Evolutionary conservation across 2,329 filamentous ascomycete genomes (phyloP).

Genomic region (Zalaria obscura): DNA sequence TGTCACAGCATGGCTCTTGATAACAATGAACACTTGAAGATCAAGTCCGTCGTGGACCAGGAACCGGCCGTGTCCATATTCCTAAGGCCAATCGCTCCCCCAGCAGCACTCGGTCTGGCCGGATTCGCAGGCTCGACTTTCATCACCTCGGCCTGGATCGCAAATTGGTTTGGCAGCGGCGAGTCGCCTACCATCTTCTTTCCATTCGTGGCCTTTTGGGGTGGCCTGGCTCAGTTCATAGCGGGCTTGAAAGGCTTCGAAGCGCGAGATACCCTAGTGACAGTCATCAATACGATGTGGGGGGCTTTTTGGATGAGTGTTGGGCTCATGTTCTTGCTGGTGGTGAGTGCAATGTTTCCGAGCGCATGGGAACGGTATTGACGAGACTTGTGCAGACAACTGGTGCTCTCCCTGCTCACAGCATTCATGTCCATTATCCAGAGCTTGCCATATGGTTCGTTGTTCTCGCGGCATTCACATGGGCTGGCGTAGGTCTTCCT

Average conservation of each 20-base stretch:
- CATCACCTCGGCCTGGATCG: constrained; percentile 12
- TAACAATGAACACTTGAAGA: neutral
- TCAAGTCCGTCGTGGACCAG: constrained; percentile 1
- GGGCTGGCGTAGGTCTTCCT: constrained; percentile 5
- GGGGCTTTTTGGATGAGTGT: constrained; percentile 11
- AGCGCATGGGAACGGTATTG: neutral
- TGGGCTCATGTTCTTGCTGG: constrained; percentile 3
- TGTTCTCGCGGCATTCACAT: constrained; percentile 9
- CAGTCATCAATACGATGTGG: constrained; percentile 12
- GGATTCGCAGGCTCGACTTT: constrained; percentile 16
- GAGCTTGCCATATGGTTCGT: constrained; percentile 12
- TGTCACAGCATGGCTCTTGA: neutral
- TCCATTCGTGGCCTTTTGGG: constrained; percentile 14
- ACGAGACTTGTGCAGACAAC: neutral
- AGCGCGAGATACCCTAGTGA: constrained; percentile 11
- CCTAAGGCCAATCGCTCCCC: constrained; percentile 16
- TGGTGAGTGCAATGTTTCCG: neutral
- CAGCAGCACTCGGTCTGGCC: constrained; percentile 15
- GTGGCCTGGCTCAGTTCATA: constrained; percentile 16
- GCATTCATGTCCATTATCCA: constrained; percentile 9
- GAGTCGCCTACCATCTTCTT: constrained; percentile 14
- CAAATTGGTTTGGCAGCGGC: constrained; percentile 9
- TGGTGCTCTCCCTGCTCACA: constrained; percentile 1
- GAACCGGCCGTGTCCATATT: constrained; percentile 12
- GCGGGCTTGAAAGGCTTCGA: constrained; percentile 11